Evolutionary conservation across 1,284 basidiomycete species (phyloP), one percentile per base, ranked within the genome.

Genomic region (Exobasidium cylindrosporum): DNA sequence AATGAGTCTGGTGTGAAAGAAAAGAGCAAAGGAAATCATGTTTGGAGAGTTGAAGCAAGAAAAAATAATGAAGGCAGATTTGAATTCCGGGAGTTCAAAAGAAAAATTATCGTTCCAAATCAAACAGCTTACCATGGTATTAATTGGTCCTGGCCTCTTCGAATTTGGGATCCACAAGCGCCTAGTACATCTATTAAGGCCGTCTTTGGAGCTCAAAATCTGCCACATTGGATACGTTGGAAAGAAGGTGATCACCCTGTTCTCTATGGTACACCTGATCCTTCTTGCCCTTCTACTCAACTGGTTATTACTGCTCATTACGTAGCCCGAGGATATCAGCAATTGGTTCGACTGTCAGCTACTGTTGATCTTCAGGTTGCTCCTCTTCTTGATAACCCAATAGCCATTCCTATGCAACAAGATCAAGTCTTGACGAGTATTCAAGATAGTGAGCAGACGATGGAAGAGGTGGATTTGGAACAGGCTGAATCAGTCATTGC

Each of bases 11-110:
- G 77, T 54, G 28, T 44, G 1, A 99, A 99, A 83, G 91, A 94
- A 32, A 99, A 99, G 83, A 95, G 92, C 58, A 97, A 97, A 83
- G 96, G 96, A 57, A 98, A 98, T 81, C 95, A 98, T 78, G 96
- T 98, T 69, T 99, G 96, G 96, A 95, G 94, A 77, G 89, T 98
- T 55, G 92, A 97, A 73, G 96, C 93, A 21, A 92, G 89, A 82
- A 97, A 93, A 77, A 69, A 68, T 69, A 31, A 24, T 17, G 35
- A 29, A 24, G 21, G 45, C 30, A 40, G 57, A n/a, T 47, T 52
- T 57, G 62, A 32, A 60, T 43, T 24, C 60, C 98, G 95, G 93
- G 85, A 88, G 56, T 99, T 98, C 83, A 86, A 92, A 57, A 88
- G 76, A 14, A 74, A 73, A 58, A 77, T 78, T 44, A 67, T 73